Percentiles rank a stretch among this genome's conserved stretches.
Conservation (phyloP, 164 flowering plant species). For the Dillenia turbinata region DNA sequence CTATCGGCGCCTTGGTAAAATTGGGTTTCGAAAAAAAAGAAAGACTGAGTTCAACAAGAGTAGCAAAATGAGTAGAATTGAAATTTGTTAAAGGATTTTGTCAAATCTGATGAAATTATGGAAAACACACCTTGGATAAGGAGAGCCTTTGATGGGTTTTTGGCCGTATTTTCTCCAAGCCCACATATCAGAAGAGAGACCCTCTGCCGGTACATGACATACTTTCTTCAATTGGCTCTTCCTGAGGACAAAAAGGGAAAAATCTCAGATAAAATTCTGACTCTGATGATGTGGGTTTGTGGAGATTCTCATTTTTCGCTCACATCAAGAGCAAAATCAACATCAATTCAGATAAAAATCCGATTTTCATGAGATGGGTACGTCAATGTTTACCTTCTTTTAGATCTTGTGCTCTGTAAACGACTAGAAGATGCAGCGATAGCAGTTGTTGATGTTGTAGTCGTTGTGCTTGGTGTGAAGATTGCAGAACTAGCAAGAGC, state of each 20-base stretch:
- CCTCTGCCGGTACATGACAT: constrained; percentile 82
- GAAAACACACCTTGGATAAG: constrained; percentile 69
- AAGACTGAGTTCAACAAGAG: not conserved
- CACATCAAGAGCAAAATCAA: not conserved
- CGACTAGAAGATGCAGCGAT: constrained; percentile 6
- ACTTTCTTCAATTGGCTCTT: constrained; percentile 78
- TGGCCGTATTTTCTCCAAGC: constrained; percentile 98
- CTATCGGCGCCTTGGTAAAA: too few species aligned
- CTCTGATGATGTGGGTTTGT: constrained; percentile 5
- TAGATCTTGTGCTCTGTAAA: constrained; percentile 45
- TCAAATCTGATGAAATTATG: not conserved
- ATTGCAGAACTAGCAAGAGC: constrained; percentile 2
- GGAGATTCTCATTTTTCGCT: constrained; percentile 1
- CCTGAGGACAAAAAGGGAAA: constrained; percentile 27
- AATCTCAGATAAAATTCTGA: not conserved
- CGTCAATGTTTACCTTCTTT: constrained; percentile 52
- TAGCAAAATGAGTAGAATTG: not conserved
- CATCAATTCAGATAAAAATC: not conserved
- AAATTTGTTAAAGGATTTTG: not conserved
- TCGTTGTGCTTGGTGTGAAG: constrained; percentile 1
- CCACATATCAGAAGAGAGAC: constrained; percentile 78
- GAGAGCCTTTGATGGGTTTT: constrained; percentile 97
- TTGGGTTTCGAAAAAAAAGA: not conserved
- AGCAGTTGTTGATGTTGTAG: constrained; percentile 11
- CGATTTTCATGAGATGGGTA: too few species aligned